Evolutionary conservation across 768 basidiomycete species (phyloP).

Genomic region (Rubroboletus pulcherrimus): DNA sequence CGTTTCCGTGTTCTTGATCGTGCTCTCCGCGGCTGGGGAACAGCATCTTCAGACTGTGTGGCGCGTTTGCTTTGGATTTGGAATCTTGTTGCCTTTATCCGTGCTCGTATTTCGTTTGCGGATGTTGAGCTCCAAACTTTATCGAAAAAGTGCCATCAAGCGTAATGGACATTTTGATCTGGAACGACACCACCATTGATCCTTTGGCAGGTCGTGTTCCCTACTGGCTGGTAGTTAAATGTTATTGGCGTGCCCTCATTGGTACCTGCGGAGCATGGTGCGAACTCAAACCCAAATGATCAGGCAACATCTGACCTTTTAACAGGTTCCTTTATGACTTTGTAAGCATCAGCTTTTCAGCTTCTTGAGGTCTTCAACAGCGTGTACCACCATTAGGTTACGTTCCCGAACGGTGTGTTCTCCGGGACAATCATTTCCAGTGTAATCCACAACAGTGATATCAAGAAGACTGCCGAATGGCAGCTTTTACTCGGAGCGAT

Average conservation of each 20-base stretch:
- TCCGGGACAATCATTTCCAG: constrained; percentile 64
- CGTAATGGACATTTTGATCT: constrained; percentile 32
- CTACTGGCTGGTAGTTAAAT: constrained; percentile 53
- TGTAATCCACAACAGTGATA: constrained; percentile 52
- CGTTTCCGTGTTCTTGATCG: constrained; percentile 63
- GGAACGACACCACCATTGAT: neutral
- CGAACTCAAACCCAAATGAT: neutral
- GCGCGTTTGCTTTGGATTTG: constrained; percentile 65
- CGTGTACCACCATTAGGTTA: constrained; percentile 39
- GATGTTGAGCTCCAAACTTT: constrained; percentile 67
- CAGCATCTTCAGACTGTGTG: constrained; percentile 61
- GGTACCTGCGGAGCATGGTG: constrained; percentile 75
- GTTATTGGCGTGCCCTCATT: constrained; percentile 66
- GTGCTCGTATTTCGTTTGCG: constrained; percentile 71
- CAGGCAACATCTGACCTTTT: neutral
- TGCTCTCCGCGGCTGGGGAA: constrained; percentile 61
- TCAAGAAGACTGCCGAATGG: constrained; percentile 64
- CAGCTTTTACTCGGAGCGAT: constrained; percentile 62
- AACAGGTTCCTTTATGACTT: constrained; percentile 70
- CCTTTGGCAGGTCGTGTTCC: constrained; percentile 48
- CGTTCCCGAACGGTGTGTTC: constrained; percentile 72
- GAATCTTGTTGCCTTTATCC: constrained; percentile 56
- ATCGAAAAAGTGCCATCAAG: constrained; percentile 62
- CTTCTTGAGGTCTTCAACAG: neutral
- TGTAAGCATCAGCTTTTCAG: constrained; percentile 25